Conservation (phyloP, 345 rosid genomes). For the Populus ilicifolia region DNA sequence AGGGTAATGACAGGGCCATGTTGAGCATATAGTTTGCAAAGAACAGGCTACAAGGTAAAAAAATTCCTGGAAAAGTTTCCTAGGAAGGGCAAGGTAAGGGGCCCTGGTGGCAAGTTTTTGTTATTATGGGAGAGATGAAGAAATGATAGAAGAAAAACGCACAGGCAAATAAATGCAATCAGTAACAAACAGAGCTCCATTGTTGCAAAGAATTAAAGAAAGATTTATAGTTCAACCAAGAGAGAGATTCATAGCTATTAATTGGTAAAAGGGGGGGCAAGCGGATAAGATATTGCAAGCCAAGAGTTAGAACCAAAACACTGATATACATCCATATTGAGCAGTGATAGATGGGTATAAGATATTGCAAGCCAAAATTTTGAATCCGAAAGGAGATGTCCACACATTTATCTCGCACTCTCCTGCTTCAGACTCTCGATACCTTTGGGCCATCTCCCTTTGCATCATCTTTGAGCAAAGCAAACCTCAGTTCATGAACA, state of each 20-base stretch:
- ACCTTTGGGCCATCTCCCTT: too few relatives aligned
- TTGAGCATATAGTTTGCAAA: constrained; percentile 9
- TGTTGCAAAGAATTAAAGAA: background rate
- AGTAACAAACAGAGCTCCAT: constrained; percentile 6
- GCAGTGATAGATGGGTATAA: too few relatives aligned
- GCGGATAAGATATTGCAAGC: background rate
- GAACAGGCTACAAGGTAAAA: constrained; percentile 9
- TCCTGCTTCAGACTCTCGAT: too few relatives aligned
- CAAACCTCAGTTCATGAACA: too few relatives aligned
- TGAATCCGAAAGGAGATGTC: too few relatives aligned
- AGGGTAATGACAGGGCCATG: constrained; percentile 16
- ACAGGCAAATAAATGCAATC: background rate
- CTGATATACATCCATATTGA: too few relatives aligned
- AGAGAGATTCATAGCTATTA: background rate
- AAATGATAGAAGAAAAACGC: background rate
- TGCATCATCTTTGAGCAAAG: too few relatives aligned
- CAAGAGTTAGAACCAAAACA: too few relatives aligned
- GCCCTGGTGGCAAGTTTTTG: constrained; percentile 3
- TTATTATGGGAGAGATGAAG: background rate
- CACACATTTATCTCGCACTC: too few relatives aligned
- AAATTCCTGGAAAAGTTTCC: constrained; percentile 13
- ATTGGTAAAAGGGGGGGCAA: background rate
- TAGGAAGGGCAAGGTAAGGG: constrained; percentile 1
- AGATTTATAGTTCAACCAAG: background rate
- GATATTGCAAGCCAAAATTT: too few relatives aligned